Evolutionary conservation across 129 eudicot genomes (phyloP).

Genomic region (Arctium lappa): DNA sequence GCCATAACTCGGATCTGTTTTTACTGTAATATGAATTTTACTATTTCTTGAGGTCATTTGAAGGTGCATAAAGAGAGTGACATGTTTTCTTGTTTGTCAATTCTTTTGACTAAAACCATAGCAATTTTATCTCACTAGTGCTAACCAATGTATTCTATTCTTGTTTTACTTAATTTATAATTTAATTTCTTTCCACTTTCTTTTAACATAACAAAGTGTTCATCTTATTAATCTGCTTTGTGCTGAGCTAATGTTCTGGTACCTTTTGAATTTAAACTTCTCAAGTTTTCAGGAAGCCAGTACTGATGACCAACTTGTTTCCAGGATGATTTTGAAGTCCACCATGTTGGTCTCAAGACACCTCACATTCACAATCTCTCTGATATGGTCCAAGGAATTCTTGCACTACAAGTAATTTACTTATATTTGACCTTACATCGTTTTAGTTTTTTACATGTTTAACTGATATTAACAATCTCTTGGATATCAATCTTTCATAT

Average conservation of each 20-base stretch:
- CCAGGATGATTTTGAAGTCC: conserved; percentile 81
- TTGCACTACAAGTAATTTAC: conserved; percentile 60
- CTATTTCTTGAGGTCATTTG: background rate
- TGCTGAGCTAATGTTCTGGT: background rate
- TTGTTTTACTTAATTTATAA: background rate
- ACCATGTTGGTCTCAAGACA: conserved; percentile 85
- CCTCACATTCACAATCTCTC: conserved; percentile 87
- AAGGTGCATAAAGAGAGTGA: background rate
- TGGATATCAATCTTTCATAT: background rate
- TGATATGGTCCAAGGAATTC: conserved; percentile 63
- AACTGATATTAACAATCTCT: background rate
- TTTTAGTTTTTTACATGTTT: conserved; percentile 19
- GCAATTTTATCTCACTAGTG: background rate
- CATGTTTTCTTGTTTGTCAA: background rate
- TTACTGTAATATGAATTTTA: background rate
- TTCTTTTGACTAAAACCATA: background rate
- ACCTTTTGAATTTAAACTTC: background rate
- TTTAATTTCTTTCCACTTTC: background rate
- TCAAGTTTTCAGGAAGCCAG: background rate
- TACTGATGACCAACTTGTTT: conserved; percentile 17
- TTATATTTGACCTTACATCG: conserved; percentile 13
- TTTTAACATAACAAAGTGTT: background rate
- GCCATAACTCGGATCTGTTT: background rate
- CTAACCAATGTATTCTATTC: background rate
- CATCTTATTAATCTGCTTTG: background rate